Conservation (phyloP, 2,329 filamentous ascomycete species). For the Coniosporium uncinatum region DNA sequence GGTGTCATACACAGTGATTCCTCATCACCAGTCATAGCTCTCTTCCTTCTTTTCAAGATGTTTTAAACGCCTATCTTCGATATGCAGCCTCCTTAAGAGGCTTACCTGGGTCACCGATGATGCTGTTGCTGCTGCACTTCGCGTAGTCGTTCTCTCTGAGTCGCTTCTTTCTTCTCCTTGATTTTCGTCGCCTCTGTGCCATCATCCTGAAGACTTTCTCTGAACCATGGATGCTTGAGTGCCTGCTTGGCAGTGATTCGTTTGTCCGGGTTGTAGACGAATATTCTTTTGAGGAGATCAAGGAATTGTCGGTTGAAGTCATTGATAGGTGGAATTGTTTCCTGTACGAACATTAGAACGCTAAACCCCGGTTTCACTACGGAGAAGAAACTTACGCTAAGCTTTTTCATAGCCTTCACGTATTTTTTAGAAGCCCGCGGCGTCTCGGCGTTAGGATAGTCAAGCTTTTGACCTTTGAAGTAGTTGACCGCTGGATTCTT, state of each 20-base stretch:
- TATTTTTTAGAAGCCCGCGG: constrained; percentile 59
- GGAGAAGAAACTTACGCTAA: constrained; percentile 49
- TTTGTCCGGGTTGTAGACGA: constrained; percentile 60
- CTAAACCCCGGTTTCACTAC: too few species aligned
- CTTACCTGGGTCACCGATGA: too few species aligned
- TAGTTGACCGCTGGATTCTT: constrained; percentile 52
- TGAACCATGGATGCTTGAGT: constrained; percentile 62
- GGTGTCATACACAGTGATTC: too few species aligned
- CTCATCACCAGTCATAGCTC: too few species aligned
- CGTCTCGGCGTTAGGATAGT: constrained; percentile 59
- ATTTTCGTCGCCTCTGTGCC: constrained; percentile 60
- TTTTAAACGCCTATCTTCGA: too few species aligned
- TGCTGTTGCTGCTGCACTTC: too few species aligned
- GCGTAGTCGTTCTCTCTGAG: too few species aligned
- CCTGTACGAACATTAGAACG: too few species aligned
- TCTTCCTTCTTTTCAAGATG: too few species aligned
- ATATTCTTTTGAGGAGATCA: constrained; percentile 56
- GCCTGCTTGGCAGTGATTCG: constrained; percentile 60
- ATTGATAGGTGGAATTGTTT: constrained; percentile 55
- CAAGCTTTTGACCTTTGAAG: constrained; percentile 49
- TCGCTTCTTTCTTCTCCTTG: constrained; percentile 1
- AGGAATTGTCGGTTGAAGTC: constrained; percentile 58
- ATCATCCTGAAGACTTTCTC: constrained; percentile 57
- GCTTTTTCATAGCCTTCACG: constrained; percentile 61
- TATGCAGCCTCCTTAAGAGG: too few species aligned